phyloP scores from a whole-genome alignment of 83 land plant species.

The Picea mariana region DNA sequence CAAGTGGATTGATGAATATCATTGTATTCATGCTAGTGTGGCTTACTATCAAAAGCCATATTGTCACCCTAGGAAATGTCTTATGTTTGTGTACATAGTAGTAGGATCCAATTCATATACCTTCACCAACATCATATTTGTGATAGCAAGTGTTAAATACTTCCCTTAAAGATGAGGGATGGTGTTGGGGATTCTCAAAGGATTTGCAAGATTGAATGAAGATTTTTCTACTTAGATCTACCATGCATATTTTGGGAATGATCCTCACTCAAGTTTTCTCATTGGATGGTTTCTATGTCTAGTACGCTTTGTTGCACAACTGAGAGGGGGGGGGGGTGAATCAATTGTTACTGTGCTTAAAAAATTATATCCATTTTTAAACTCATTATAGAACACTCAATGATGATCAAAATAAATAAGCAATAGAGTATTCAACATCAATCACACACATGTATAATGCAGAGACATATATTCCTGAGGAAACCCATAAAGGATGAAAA shows the following conservation, averaged over 20 bases:
- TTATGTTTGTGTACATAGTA: conserved; percentile 43
- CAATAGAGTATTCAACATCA: too few relatives aligned
- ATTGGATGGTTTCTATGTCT: conserved; percentile 8
- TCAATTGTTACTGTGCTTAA: too few relatives aligned
- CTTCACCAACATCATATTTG: too few relatives aligned
- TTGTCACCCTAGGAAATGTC: conserved; percentile 42
- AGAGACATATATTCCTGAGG: too few relatives aligned
- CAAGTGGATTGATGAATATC: conserved; percentile 14
- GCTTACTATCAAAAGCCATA: conserved; percentile 46
- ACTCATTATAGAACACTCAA: too few relatives aligned
- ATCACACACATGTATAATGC: too few relatives aligned
- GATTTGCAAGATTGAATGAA: conserved; percentile 19
- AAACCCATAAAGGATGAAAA: too few relatives aligned
- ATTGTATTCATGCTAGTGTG: conserved; percentile 52
- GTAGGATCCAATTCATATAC: too few relatives aligned
- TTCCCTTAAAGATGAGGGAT: conserved; percentile 26
- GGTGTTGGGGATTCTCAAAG: conserved; percentile 27
- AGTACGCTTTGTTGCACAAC: conserved; percentile 13
- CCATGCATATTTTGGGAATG: conserved; percentile 1
- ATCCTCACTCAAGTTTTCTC: conserved; percentile 16
- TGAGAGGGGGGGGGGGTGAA: too few relatives aligned
- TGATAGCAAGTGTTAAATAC: background rate
- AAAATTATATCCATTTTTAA: too few relatives aligned
- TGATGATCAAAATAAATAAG: too few relatives aligned
- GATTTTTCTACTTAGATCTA: conserved; percentile 23